phyloP scores from a whole-genome alignment of 1,139 yeast species.

The Suhomyces ambrosiae region DNA sequence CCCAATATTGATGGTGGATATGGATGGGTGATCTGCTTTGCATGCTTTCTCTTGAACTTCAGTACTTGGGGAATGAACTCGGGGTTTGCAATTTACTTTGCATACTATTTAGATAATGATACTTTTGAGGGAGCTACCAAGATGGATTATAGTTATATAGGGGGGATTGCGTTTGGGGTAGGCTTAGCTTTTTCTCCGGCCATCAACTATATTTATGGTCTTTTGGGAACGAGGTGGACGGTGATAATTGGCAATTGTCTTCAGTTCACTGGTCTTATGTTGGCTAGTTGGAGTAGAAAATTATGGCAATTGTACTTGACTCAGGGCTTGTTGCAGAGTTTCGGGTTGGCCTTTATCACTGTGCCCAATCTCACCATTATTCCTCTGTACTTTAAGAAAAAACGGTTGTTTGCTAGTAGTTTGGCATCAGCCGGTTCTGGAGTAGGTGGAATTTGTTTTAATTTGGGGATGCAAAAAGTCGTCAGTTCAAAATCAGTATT shows the following conservation, averaged over 20 bases:
- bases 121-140: constrained; percentile 45
- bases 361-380: constrained; percentile 49
- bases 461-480: constrained; percentile 34
- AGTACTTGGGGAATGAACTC: constrained; percentile 58
- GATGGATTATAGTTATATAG: constrained; percentile 42
- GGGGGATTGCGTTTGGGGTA: constrained; percentile 45
- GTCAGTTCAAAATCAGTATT: constrained; percentile 23
- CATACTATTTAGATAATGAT: constrained; percentile 40
- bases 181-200: constrained; percentile 40
- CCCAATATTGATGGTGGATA: constrained; percentile 44
- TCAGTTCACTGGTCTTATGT: constrained; percentile 52
- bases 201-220: constrained; percentile 41
- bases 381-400: constrained; percentile 61
- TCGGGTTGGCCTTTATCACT: constrained; percentile 50
- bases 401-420: constrained; percentile 59
- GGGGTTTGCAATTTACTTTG: constrained; percentile 55
- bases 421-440: constrained; percentile 63
- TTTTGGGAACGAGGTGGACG: constrained; percentile 40
- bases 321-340: constrained; percentile 54
- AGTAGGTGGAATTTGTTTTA: constrained; percentile 56
- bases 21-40: constrained; percentile 50
- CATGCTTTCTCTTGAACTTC: constrained; percentile 44
- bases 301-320: constrained; percentile 56
- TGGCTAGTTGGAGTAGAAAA: constrained; percentile 55
- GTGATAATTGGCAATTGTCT: constrained; percentile 47